Percentiles rank a stretch among this genome's conserved stretches.
phyloP scores from a whole-genome alignment of 495 filamentous ascomycete species.

The Neurospora sp. region DNA sequence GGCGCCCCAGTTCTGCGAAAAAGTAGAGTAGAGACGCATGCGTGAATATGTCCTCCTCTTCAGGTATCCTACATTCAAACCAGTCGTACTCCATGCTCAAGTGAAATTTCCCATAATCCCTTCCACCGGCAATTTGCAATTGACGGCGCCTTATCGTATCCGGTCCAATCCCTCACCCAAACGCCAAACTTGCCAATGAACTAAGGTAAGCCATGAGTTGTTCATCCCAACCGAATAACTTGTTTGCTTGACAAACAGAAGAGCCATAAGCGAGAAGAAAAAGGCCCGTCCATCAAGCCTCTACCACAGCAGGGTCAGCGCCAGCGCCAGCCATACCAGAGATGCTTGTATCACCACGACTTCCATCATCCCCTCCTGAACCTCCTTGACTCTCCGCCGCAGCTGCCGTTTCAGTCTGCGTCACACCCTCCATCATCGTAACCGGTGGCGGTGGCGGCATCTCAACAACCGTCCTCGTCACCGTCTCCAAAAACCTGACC shows the following conservation, averaged over 20 bases:
- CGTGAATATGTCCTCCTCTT: background rate
- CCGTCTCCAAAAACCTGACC: conserved; percentile 25
- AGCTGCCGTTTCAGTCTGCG: background rate
- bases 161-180: background rate
- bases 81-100: background rate
- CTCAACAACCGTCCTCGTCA: conserved; percentile 6
- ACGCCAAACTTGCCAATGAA: background rate
- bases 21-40: background rate
- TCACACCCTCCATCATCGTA: background rate
- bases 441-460: background rate
- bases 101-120: background rate
- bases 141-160: background rate
- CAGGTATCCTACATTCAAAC: background rate
- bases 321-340: background rate
- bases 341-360: background rate
- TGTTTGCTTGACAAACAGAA: background rate
- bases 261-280: background rate
- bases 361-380: background rate
- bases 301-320: background rate
- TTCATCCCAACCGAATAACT: background rate
- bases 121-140: background rate
- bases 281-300: background rate
- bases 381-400: background rate
- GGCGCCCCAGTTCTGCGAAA: background rate
- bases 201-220: background rate